These are phyloP conservation scores for Phoma sp. DNA, from an alignment of 2,329 filamentous ascomycete species.

Conservation along the genomic window DNA sequence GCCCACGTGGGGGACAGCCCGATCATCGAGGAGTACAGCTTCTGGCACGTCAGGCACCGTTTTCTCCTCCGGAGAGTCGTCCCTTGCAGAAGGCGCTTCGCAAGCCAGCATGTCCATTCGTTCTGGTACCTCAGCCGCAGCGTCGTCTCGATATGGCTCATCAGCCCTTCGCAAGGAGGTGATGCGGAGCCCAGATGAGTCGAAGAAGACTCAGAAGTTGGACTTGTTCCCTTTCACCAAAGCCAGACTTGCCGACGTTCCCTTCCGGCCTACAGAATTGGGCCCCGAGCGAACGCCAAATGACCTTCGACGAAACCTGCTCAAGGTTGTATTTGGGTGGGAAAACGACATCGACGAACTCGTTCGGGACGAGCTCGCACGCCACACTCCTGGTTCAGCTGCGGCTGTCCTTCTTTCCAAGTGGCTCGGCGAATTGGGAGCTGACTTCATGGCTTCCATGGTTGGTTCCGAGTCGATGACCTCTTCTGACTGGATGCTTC, in stretches of 20 bases:
- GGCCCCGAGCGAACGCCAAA: constrained; percentile 61
- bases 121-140: constrained; percentile 58
- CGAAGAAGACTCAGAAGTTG: constrained; percentile 61
- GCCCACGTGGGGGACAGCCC: constrained; percentile 38
- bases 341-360: constrained; percentile 81
- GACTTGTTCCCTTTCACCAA: constrained; percentile 89
- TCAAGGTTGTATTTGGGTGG: constrained; percentile 95
- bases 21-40: constrained; percentile 41
- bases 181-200: constrained; percentile 75
- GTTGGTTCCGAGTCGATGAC: constrained; percentile 82
- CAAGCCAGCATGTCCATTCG: constrained; percentile 64
- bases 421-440: constrained; percentile 87
- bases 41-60: constrained; percentile 65
- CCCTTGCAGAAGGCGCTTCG: constrained; percentile 46
- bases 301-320: constrained; percentile 86
- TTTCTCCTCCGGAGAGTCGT: constrained; percentile 70
- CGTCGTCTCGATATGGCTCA: constrained; percentile 55
- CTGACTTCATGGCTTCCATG: constrained; percentile 80
- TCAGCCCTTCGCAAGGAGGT: constrained; percentile 84
- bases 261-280: constrained; percentile 73
- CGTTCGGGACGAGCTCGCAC: constrained; percentile 81
- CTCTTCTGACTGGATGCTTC: constrained; percentile 94
- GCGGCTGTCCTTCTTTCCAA: constrained; percentile 84
- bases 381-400: constrained; percentile 75
- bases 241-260: constrained; percentile 79